These are phyloP conservation scores for Sugiyamaella novakii DNA, from an alignment of 1,139 yeast species.

Conservation along the genomic window DNA sequence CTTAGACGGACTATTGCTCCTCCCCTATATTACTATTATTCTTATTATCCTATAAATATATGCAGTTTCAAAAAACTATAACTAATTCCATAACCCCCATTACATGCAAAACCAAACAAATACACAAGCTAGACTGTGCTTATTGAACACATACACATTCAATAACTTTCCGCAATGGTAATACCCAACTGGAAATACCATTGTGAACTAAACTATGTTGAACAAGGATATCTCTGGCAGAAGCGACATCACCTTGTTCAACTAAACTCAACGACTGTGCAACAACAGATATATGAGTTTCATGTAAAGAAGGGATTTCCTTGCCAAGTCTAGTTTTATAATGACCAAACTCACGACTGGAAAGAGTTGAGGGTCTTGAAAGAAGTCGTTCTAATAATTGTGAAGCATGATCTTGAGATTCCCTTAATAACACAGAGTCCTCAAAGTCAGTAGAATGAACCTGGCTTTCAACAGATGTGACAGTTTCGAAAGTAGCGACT, in stretches of 20 bases:
- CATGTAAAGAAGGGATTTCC: constrained; percentile 31
- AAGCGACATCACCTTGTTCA: constrained; percentile 19
- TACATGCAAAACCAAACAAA: not conserved
- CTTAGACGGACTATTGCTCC: too few relatives aligned
- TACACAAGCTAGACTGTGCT: too few relatives aligned
- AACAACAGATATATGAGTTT: constrained; percentile 32
- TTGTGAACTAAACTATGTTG: constrained; percentile 54
- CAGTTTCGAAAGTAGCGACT: not conserved
- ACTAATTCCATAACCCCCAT: not conserved
- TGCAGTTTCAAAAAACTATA: too few relatives aligned
- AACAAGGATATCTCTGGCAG: constrained; percentile 42
- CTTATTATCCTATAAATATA: too few relatives aligned
- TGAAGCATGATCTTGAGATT: constrained; percentile 31
- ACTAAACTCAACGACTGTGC: constrained; percentile 29
- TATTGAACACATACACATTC: too few relatives aligned
- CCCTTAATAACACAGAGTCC: not conserved
- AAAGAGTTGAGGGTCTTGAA: constrained; percentile 33
- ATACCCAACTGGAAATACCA: constrained; percentile 59
- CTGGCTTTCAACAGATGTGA: not conserved
- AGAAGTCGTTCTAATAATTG: constrained; percentile 28
- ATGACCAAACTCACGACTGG: constrained; percentile 45
- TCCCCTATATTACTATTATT: too few relatives aligned
- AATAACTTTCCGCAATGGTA: constrained; percentile 55
- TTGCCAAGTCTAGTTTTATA: constrained; percentile 43
- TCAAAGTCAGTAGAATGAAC: not conserved